Conservation (phyloP, 768 basidiomycete species). For the Galerina sulciceps region DNA sequence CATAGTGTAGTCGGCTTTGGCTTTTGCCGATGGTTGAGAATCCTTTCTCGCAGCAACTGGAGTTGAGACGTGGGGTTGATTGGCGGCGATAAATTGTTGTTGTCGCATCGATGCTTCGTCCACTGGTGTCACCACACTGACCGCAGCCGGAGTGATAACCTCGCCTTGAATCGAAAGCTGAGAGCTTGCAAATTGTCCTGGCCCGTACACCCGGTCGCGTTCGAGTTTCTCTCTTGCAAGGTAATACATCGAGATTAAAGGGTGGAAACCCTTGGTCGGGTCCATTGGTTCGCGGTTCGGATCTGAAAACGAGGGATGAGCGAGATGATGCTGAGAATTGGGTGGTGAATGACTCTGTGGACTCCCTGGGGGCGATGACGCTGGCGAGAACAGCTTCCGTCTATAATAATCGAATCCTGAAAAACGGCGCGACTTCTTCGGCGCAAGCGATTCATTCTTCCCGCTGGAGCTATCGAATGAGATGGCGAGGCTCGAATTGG, state of each 20-base stretch:
- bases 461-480: constrained; percentile 55
- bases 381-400: constrained; percentile 81
- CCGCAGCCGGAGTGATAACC: constrained; percentile 14
- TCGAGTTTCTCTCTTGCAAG: constrained; percentile 96
- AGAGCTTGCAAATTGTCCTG: constrained; percentile 91
- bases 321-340: constrained; percentile 59
- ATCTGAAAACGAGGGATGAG: constrained; percentile 50
- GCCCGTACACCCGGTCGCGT: constrained; percentile 91
- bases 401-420: constrained; percentile 95
- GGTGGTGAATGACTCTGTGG: constrained; percentile 59
- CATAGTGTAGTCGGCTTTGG: constrained; percentile 79
- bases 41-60: constrained; percentile 30
- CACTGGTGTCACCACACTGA: constrained; percentile 24
- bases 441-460: constrained; percentile 39
- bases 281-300: constrained; percentile 62
- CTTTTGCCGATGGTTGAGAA: constrained; percentile 24
- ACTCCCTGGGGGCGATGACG: constrained; percentile 46
- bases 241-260: constrained; percentile 95
- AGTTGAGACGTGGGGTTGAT: constrained; percentile 30
- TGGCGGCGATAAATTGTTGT: constrained; percentile 22
- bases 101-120: constrained; percentile 24
- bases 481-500: constrained; percentile 72
- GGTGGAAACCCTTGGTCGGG: constrained; percentile 93
- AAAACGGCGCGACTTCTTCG: constrained; percentile 83
- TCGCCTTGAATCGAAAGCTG: constrained; percentile 65